A percentile compares a stretch with the other conserved stretches of the same genome.
phyloP scores from a whole-genome alignment of 345 rosid genomes.

The Litchi chinensis region DNA sequence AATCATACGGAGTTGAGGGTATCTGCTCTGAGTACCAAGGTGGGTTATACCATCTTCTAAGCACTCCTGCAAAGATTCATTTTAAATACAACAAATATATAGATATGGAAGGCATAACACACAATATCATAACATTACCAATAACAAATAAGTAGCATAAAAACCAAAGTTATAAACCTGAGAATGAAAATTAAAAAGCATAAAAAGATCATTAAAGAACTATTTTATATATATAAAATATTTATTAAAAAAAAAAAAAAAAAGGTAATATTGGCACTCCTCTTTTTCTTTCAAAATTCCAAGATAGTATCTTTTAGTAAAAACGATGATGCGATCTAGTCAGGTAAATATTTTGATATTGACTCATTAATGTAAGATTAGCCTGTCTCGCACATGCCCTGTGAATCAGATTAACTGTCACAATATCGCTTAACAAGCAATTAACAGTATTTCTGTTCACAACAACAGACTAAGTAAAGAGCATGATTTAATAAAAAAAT shows the following conservation, averaged over 20 bases:
- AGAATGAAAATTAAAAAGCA: neutral
- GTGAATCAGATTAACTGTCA: neutral
- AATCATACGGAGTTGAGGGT: conserved; percentile 72
- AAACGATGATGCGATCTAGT: neutral
- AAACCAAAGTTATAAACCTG: neutral
- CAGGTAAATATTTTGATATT: neutral
- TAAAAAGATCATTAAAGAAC: neutral
- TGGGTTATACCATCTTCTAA: conserved; percentile 85
- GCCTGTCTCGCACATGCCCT: neutral
- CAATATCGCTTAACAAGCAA: neutral
- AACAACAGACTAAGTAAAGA: neutral
- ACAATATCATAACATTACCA: conserved; percentile 11
- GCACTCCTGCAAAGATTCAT: conserved; percentile 49
- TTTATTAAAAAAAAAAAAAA: neutral
- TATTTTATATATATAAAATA: too few relatives aligned
- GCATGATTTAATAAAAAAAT: neutral
- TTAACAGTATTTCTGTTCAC: conserved; percentile 5
- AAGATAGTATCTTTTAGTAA: neutral
- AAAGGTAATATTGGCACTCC: neutral
- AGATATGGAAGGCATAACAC: neutral
- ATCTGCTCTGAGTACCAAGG: conserved; percentile 66
- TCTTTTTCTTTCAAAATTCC: neutral
- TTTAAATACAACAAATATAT: conserved; percentile 5
- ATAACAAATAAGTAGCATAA: neutral
- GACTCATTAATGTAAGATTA: neutral